Percentiles rank a stretch among this genome's conserved stretches.
Evolutionary conservation across 495 filamentous ascomycete genomes (phyloP).

Genomic region (Hypoxylon fuscum): DNA sequence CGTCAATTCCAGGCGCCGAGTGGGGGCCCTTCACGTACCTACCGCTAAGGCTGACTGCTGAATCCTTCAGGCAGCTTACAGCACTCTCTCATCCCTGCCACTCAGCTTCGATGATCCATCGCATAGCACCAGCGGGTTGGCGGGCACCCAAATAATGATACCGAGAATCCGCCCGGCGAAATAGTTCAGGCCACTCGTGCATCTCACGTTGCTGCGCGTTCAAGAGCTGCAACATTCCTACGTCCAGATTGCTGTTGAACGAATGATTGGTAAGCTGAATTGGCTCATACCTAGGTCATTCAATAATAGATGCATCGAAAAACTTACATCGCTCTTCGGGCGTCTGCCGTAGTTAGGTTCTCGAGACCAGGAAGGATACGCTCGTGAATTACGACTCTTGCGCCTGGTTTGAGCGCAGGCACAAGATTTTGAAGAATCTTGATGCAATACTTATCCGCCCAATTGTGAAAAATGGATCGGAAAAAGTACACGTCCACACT

Average conservation of each 20-base stretch:
- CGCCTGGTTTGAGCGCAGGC: conserved; percentile 48
- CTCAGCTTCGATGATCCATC: conserved; percentile 41
- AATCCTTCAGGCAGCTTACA: no score
- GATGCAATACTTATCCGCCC: conserved; percentile 52
- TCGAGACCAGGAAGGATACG: conserved; percentile 45
- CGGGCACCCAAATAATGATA: conserved; percentile 31
- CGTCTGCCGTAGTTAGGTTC: conserved; percentile 21
- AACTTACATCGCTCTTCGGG: conserved; percentile 32
- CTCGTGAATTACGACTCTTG: conserved; percentile 56
- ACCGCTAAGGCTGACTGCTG: no score
- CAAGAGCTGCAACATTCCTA: conserved; percentile 37
- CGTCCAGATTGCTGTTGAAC: conserved; percentile 25
- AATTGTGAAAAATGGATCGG: conserved; percentile 62
- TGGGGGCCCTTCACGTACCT: neutral
- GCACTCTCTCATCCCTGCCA: conserved; percentile 32
- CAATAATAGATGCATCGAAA: neutral
- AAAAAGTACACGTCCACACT: conserved; percentile 63
- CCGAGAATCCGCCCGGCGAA: conserved; percentile 28
- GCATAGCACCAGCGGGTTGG: conserved; percentile 17
- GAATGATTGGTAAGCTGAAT: no score
- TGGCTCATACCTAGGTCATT: neutral
- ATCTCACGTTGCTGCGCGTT: conserved; percentile 35
- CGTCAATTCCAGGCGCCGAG: neutral
- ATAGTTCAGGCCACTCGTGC: conserved; percentile 38
- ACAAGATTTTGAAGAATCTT: conserved; percentile 54